Percentiles rank a stretch among this genome's conserved stretches.
phyloP scores from a whole-genome alignment of 2,329 filamentous ascomycete species.

The Fusarium sp. region DNA sequence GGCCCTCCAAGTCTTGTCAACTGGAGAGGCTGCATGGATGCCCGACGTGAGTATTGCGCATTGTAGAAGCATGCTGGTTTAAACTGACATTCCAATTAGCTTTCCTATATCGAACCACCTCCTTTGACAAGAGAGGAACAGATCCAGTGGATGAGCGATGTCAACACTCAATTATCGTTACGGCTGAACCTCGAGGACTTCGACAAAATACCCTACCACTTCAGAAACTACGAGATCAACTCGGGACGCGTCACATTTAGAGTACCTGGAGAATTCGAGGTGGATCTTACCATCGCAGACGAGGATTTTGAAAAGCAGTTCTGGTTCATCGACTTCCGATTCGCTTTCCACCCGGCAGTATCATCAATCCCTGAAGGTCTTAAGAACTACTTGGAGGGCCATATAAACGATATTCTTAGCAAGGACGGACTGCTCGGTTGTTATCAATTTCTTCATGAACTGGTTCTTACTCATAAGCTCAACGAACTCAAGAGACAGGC shows the following conservation, averaged over 20 bases:
- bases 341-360: constrained; percentile 80
- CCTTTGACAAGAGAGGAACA: constrained; percentile 78
- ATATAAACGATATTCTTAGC: constrained; percentile 77
- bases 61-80: background rate
- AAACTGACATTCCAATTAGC: constrained; percentile 59
- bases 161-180: constrained; percentile 86
- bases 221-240: constrained; percentile 80
- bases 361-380: constrained; percentile 70
- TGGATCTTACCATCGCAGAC: constrained; percentile 90
- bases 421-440: constrained; percentile 81
- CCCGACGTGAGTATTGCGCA: constrained; percentile 71
- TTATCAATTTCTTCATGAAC: constrained; percentile 88
- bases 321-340: constrained; percentile 93
- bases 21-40: constrained; percentile 81
- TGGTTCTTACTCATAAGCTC: constrained; percentile 91
- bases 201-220: constrained; percentile 78
- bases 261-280: constrained; percentile 86
- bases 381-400: constrained; percentile 74
- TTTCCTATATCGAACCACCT: constrained; percentile 81
- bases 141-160: constrained; percentile 78
- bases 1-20: constrained; percentile 85
- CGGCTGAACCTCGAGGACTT: constrained; percentile 88
- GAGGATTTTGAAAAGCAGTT: constrained; percentile 87
- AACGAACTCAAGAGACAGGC: constrained; percentile 84
- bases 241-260: constrained; percentile 92